phyloP scores from a whole-genome alignment of 371 early-diverging fungal genomes.

The Mortierella sp. region DNA sequence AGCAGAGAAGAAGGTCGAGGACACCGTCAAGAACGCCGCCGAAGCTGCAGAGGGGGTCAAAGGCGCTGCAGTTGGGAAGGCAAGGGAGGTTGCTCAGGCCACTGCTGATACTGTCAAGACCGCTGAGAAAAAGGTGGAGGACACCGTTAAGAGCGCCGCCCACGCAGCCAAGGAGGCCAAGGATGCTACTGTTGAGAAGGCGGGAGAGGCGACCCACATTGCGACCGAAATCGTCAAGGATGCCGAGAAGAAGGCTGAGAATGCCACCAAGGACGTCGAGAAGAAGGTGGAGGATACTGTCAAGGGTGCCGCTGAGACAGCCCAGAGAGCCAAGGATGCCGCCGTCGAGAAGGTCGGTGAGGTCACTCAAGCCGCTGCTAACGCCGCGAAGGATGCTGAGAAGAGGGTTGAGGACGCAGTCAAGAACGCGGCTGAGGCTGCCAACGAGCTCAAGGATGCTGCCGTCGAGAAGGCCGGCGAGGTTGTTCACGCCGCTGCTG shows the following conservation, averaged over 20 bases:
- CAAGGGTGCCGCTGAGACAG: background rate
- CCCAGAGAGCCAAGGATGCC: constrained; percentile 1
- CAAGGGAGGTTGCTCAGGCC: background rate
- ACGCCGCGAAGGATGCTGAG: background rate
- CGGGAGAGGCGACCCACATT: background rate
- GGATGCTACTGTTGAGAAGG: background rate
- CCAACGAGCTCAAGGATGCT: background rate
- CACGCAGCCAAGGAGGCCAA: background rate
- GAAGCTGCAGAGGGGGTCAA: constrained; percentile 6
- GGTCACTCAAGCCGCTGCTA: background rate
- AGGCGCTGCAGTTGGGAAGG: background rate
- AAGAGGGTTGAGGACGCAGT: background rate
- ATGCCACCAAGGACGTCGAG: too few relatives aligned
- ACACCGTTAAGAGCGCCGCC: background rate
- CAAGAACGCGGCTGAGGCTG: background rate
- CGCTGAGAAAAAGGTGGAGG: background rate
- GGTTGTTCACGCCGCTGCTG: background rate
- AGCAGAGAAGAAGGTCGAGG: background rate
- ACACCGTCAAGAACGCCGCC: background rate
- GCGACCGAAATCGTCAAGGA: background rate
- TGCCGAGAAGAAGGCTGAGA: background rate
- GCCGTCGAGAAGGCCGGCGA: background rate
- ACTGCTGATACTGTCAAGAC: background rate
- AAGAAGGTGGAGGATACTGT: background rate
- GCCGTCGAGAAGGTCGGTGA: background rate